phyloP scores from a whole-genome alignment of 331 rosid genomes.

The Malus hybrid region DNA sequence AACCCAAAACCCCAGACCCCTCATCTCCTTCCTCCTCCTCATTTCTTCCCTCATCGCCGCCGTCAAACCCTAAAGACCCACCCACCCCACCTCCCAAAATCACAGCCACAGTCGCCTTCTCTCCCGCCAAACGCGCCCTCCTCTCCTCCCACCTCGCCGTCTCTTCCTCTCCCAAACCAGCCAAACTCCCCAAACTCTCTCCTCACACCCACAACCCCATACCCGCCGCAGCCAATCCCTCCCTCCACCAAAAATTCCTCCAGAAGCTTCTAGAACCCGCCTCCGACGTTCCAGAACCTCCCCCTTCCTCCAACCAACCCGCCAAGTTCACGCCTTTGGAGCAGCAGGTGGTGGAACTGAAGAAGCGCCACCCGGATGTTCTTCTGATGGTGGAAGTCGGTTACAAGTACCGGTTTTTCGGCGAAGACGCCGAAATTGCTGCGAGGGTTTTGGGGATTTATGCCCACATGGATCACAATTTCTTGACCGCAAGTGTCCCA shows the following conservation, averaged over 20 bases:
- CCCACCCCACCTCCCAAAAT: constrained; percentile 60
- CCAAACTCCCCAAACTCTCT: constrained; percentile 52
- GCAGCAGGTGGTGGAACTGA: constrained; percentile 65
- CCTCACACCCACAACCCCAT: constrained; percentile 48
- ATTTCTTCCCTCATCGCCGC: neutral
- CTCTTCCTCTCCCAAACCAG: constrained; percentile 31
- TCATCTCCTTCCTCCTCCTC: constrained; percentile 19
- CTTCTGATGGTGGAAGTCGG: constrained; percentile 92
- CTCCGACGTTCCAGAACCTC: constrained; percentile 5
- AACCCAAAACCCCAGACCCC: constrained; percentile 34
- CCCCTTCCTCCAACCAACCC: constrained; percentile 17
- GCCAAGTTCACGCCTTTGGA: constrained; percentile 65
- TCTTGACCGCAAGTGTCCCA: constrained; percentile 83
- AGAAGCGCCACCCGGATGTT: constrained; percentile 63
- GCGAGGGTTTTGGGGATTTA: constrained; percentile 69
- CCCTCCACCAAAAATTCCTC: constrained; percentile 67
- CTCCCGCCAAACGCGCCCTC: constrained; percentile 69
- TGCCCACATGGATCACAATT: constrained; percentile 73
- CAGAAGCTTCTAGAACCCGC: constrained; percentile 68
- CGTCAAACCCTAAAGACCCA: constrained; percentile 15
- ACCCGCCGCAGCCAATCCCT: constrained; percentile 32
- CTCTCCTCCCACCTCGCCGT: constrained; percentile 41
- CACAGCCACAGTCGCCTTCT: constrained; percentile 70
- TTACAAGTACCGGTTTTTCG: constrained; percentile 75
- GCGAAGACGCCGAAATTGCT: constrained; percentile 73